Evolutionary conservation across 208 protist genomes (phyloP).

Genomic region (Naegleria gruberi): DNA sequence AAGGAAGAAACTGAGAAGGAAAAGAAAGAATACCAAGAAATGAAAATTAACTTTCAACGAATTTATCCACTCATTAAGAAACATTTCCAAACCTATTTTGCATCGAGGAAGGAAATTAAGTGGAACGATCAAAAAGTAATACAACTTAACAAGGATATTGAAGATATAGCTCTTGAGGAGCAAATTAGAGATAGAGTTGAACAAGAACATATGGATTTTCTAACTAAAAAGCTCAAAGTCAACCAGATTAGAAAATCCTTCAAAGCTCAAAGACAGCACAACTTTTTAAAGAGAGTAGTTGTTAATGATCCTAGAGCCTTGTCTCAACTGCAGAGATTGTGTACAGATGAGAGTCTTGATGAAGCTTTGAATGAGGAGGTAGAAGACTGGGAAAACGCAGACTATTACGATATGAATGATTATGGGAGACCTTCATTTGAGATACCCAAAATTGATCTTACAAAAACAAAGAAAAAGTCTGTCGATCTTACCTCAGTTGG

Average conservation of each 20-base stretch:
- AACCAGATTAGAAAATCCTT: background rate
- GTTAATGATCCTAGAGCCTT: background rate
- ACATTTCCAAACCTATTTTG: background rate
- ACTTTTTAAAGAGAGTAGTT: conserved; percentile 15
- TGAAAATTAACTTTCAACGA: background rate
- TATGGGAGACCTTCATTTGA: background rate
- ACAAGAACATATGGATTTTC: conserved; percentile 4
- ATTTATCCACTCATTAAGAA: background rate
- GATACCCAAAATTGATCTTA: background rate
- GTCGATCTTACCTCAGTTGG: background rate
- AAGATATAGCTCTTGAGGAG: background rate
- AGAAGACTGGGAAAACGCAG: background rate
- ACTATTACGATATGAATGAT: background rate
- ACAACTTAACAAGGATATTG: conserved; percentile 6
- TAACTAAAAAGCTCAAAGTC: background rate
- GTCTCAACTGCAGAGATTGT: background rate
- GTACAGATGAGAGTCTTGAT: background rate
- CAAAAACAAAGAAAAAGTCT: background rate
- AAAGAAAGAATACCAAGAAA: background rate
- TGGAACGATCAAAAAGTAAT: background rate
- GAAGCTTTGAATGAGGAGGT: background rate
- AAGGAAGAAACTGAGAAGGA: background rate
- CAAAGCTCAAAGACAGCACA: background rate
- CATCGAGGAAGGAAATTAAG: background rate
- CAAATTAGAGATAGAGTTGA: background rate